Evolutionary conservation across 108 stramenopile genomes (phyloP).

Genomic region (Parietichytrium sp.): DNA sequence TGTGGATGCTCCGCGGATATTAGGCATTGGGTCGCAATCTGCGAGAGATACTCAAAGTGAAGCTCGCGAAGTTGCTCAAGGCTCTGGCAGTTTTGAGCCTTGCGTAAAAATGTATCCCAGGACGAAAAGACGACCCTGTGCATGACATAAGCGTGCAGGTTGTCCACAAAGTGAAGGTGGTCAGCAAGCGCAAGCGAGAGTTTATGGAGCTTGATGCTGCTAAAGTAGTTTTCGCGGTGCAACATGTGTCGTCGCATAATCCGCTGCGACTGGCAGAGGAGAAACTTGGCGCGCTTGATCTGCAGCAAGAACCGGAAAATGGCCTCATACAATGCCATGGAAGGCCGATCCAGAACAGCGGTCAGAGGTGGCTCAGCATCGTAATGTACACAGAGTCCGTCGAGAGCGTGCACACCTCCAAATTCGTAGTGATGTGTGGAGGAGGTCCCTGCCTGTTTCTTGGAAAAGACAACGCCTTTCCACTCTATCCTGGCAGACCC

Average conservation of each 20-base stretch:
- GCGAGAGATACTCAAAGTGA: background rate
- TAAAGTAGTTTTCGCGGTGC: too few relatives aligned
- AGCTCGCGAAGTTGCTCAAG: background rate
- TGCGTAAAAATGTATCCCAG: background rate
- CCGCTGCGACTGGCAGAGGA: background rate
- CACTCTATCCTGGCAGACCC: background rate
- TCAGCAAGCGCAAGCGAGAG: background rate
- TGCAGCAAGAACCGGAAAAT: background rate
- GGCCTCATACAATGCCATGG: background rate
- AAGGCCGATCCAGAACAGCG: background rate
- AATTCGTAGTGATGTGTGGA: background rate
- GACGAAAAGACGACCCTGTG: background rate
- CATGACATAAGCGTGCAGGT: constrained; percentile 14
- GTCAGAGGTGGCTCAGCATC: background rate
- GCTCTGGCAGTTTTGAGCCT: background rate
- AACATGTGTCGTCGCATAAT: background rate
- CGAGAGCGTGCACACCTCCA: background rate
- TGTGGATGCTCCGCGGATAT: background rate
- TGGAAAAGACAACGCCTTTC: background rate
- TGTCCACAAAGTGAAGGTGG: constrained; percentile 9
- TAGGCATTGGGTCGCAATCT: background rate
- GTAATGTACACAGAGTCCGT: background rate
- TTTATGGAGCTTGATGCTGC: too few relatives aligned
- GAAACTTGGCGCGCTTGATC: background rate
- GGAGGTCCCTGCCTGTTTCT: too few relatives aligned